Conservation (phyloP, 768 basidiomycete species). For the Suillus occidentalis region DNA sequence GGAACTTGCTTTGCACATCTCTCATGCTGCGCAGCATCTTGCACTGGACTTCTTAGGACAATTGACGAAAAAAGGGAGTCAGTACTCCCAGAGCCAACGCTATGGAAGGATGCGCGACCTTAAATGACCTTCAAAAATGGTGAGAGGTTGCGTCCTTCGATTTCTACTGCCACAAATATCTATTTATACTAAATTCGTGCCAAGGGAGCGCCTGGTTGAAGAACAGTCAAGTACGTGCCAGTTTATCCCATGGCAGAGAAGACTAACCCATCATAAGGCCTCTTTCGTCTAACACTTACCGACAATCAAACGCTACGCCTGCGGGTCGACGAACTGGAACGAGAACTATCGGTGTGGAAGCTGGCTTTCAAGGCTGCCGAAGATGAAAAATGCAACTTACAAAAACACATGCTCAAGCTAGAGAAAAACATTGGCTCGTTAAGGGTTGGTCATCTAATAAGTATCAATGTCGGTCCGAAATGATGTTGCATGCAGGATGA, state of each 20-base stretch:
- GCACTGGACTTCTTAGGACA: background rate
- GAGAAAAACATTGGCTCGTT: constrained; percentile 34
- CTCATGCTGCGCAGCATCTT: background rate
- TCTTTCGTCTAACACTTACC: constrained; percentile 33
- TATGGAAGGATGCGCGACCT: constrained; percentile 8
- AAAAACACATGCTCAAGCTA: constrained; percentile 28
- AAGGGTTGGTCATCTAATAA: constrained; percentile 23
- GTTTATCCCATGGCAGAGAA: background rate
- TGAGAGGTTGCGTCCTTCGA: background rate
- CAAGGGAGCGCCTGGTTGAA: constrained; percentile 33
- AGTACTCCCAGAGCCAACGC: constrained; percentile 1
- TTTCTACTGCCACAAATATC: background rate
- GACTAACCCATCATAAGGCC: constrained; percentile 11
- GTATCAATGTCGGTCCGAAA: background rate
- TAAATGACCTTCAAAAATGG: constrained; percentile 11
- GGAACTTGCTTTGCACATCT: constrained; percentile 1
- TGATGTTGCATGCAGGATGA: constrained; percentile 31
- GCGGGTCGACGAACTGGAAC: constrained; percentile 38
- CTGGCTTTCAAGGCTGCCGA: constrained; percentile 35
- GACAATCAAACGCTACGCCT: constrained; percentile 31
- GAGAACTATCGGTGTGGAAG: constrained; percentile 43
- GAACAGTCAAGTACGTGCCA: constrained; percentile 34
- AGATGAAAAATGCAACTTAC: constrained; percentile 31
- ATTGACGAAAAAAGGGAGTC: background rate
- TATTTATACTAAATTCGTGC: constrained; percentile 3